Conservation (phyloP, 306 rosid species). For the Abrus pulchellus region DNA sequence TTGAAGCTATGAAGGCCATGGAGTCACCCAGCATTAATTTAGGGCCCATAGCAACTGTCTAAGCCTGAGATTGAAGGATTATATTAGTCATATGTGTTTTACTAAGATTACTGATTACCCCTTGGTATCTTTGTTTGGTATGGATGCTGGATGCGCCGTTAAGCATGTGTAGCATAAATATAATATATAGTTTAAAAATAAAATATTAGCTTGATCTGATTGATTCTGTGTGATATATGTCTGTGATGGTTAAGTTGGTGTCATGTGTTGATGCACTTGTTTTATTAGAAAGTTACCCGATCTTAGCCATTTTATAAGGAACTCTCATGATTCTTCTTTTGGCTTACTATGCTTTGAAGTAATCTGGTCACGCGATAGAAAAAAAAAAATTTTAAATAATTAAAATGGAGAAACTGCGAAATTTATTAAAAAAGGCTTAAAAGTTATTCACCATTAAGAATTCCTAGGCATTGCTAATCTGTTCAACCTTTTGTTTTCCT, state of each 20-base stretch:
- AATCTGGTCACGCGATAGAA: neutral
- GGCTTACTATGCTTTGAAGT: slow-evolving; percentile 43
- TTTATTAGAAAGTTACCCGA: slow-evolving; percentile 19
- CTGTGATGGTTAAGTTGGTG: slow-evolving; percentile 41
- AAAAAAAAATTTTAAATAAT: neutral
- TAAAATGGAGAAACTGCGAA: neutral
- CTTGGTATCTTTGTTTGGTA: slow-evolving; percentile 12
- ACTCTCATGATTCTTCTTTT: slow-evolving; percentile 42
- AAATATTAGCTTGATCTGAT: slow-evolving; percentile 30
- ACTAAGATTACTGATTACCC: neutral
- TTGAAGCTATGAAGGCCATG: slow-evolving; percentile 83
- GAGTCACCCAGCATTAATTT: slow-evolving; percentile 47
- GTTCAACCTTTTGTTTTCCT: no score
- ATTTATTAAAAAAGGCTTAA: no score
- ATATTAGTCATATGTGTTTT: neutral
- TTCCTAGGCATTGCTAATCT: no score
- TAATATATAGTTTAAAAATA: slow-evolving; percentile 28
- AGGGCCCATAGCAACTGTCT: slow-evolving; percentile 63
- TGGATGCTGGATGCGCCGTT: neutral
- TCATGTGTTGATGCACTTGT: slow-evolving; percentile 34
- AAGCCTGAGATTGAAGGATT: slow-evolving; percentile 32
- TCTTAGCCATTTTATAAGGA: slow-evolving; percentile 37
- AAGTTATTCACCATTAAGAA: no score
- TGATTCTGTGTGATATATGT: slow-evolving; percentile 34
- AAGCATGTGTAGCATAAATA: slow-evolving; percentile 32